Evolutionary conservation across 1,139 yeast species (phyloP), one percentile per base, ranked within the genome.

Genomic region (Blastobotrys illinoisensis): DNA sequence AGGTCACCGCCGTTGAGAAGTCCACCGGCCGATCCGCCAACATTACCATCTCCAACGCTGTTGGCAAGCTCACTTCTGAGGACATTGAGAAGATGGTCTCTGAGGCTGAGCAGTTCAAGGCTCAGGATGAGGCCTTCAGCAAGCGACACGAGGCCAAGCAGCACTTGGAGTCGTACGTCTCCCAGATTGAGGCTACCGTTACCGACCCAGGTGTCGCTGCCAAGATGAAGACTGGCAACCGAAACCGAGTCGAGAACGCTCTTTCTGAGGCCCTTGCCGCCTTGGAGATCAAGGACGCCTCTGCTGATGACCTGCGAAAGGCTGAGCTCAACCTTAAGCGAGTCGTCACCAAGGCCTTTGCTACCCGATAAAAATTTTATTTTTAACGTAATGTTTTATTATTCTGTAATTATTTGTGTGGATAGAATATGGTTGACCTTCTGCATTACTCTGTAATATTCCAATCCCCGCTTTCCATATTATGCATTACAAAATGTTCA

Each of bases 111-210:
- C 88, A 88, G 79, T 93, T 90, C 96, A 93, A 93, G 88, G 82
- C 93, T 73, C 88, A 96, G 70, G 99, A 93, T 79, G 97, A 93
- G 76, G 98, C 96, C 75, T 93, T 91, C 87, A 95, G 98, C 79
- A 91, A 91, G 91, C 88, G 89, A 78, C 97, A 91, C 82, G 98
- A 93, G 85, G 95, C 96, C 75, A 93, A 91, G 84, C 98, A 93
- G 82, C 91, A 91, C 83, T 88, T 93, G 77, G 99, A 93, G 84
- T 91, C 98, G 70, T 93, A 93, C 86, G 95, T 93, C 75, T 87
- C 97, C 71, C 87, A 96, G 70, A 93, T 93, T 71, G 99, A 93
- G 83, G 81, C 95, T 66, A 88, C 97, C 69, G 87, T 93, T 78
- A 88, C 97, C 69, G 98, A 91, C 85, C 98, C 98, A 77, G 95